Conservation (phyloP, 495 filamentous ascomycete genomes). For the Penicillium riverlandense region DNA sequence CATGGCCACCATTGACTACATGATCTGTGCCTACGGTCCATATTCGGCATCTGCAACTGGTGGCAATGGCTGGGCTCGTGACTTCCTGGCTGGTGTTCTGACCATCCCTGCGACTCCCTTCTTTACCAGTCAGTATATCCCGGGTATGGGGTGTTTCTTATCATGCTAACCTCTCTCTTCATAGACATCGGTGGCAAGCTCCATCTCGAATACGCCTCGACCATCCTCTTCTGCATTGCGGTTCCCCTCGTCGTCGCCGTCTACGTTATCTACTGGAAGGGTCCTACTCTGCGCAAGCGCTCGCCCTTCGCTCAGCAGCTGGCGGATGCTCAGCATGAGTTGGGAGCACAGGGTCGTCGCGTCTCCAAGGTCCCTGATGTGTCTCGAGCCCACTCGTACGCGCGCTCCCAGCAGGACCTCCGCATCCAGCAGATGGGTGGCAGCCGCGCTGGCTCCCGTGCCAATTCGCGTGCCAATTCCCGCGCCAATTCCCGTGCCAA, state of each 20-base stretch:
- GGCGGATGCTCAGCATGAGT: conserved; percentile 43
- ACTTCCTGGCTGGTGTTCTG: conserved; percentile 75
- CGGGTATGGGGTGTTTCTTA: not conserved
- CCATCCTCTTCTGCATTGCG: conserved; percentile 65
- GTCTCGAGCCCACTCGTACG: conserved; percentile 38
- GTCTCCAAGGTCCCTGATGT: conserved; percentile 29
- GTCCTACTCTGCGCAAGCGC: conserved; percentile 57
- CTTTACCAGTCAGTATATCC: conserved; percentile 34
- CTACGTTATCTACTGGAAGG: conserved; percentile 73
- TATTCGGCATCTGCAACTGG: conserved; percentile 69
- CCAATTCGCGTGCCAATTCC: conserved; percentile 27
- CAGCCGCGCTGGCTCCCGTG: conserved; percentile 31
- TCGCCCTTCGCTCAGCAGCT: conserved; percentile 70
- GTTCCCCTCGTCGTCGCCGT: conserved; percentile 63
- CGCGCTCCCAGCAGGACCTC: conserved; percentile 42
- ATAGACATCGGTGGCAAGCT: conserved; percentile 54
- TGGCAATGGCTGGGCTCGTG: conserved; percentile 67
- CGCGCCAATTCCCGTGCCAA: conserved; percentile 27
- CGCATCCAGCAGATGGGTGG: conserved; percentile 38
- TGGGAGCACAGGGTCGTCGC: conserved; percentile 30
- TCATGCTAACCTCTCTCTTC: conserved; percentile 3
- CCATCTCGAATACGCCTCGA: conserved; percentile 62
- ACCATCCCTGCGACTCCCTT: conserved; percentile 71
- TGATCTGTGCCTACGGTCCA: conserved; percentile 63
- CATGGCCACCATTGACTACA: conserved; percentile 73